Evolutionary conservation across 2,329 filamentous ascomycete genomes (phyloP).

Genomic region (Fusarium mexicanum): DNA sequence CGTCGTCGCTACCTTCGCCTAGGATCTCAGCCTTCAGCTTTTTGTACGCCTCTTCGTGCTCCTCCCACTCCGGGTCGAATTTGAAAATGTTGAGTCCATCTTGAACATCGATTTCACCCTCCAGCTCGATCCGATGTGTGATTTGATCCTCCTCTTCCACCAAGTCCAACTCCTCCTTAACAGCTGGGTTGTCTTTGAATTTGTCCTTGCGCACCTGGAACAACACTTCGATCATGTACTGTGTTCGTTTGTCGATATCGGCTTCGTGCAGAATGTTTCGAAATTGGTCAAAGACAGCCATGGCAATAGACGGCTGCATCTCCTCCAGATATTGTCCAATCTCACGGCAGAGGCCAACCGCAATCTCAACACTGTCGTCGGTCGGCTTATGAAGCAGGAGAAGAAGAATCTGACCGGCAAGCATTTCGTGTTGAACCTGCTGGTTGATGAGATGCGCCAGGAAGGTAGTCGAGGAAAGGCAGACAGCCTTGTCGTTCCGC

Average conservation of each 20-base stretch:
- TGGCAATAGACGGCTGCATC: constrained; percentile 88
- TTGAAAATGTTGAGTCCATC: constrained; percentile 97
- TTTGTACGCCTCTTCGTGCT: constrained; percentile 89
- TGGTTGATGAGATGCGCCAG: constrained; percentile 96
- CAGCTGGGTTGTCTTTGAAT: constrained; percentile 92
- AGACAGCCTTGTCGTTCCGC: constrained; percentile 96
- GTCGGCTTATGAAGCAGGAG: constrained; percentile 95
- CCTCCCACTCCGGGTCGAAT: constrained; percentile 87
- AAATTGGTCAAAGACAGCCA: constrained; percentile 95
- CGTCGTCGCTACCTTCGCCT: constrained; percentile 89
- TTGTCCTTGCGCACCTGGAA: constrained; percentile 97
- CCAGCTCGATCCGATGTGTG: constrained; percentile 84
- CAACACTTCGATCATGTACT: constrained; percentile 98
- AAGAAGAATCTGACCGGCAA: constrained; percentile 91
- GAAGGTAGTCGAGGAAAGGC: constrained; percentile 91
- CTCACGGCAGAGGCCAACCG: constrained; percentile 90
- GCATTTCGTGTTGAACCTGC: constrained; percentile 92
- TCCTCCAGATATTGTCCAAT: constrained; percentile 95
- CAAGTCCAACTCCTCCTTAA: constrained; percentile 92
- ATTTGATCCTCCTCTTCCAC: constrained; percentile 99
- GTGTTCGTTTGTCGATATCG: constrained; percentile 96
- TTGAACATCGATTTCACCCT: constrained; percentile 85
- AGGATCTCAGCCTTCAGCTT: constrained; percentile 93
- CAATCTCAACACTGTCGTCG: constrained; percentile 97
- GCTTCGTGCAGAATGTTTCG: constrained; percentile 94